Evolutionary conservation across 2,329 filamentous ascomycete genomes (phyloP).

Genomic region (Helicocarpus griseus): DNA sequence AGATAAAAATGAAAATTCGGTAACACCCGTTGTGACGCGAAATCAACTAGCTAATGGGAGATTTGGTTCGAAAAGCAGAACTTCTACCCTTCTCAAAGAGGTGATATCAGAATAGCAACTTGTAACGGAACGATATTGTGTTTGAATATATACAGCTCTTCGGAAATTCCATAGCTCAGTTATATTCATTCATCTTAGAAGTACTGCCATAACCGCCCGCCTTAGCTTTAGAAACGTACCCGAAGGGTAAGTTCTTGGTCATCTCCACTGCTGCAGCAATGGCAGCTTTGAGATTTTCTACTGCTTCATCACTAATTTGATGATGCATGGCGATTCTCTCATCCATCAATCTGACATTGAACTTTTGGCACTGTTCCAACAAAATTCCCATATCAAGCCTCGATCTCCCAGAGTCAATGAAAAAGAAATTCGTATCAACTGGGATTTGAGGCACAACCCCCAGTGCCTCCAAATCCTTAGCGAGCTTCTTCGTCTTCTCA

Average conservation of each 20-base stretch:
- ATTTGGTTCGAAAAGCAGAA: no score
- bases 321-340: constrained; percentile 19
- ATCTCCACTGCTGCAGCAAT: constrained; percentile 17
- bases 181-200: constrained; percentile 21
- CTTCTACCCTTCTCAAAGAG: no score
- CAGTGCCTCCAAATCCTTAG: constrained; percentile 25
- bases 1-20: no score
- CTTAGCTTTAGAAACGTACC: constrained; percentile 10
- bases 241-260: constrained; percentile 14
- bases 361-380: constrained; percentile 17
- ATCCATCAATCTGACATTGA: constrained; percentile 18
- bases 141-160: not conserved
- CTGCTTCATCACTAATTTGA: constrained; percentile 27
- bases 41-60: no score
- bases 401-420: constrained; percentile 16
- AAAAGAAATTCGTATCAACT: constrained; percentile 21
- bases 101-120: no score
- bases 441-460: constrained; percentile 40
- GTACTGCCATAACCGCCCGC: constrained; percentile 16
- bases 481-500: constrained; percentile 15
- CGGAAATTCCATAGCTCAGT: constrained; percentile 9
- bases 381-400: constrained; percentile 18
- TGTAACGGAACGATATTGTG: no score
- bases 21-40: no score
- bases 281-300: constrained; percentile 15